Conservation (phyloP, 2,329 filamentous ascomycete species). For the Tolypocladium album region DNA sequence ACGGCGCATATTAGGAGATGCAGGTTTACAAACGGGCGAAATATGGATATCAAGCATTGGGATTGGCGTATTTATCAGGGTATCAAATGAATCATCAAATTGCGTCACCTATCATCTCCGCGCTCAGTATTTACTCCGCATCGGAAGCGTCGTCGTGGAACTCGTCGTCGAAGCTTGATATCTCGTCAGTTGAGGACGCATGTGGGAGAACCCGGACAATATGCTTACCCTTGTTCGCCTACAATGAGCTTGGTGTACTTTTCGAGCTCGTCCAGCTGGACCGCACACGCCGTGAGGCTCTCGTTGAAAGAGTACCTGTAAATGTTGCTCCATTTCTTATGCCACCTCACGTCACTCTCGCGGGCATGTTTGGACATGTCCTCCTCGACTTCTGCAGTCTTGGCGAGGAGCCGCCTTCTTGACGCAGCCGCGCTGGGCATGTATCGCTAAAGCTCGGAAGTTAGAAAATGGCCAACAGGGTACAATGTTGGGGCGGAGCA, state of each 20-base stretch:
- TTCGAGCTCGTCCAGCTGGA: slow-evolving; percentile 42
- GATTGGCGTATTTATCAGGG: slow-evolving; percentile 5
- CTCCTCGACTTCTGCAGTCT: slow-evolving; percentile 36
- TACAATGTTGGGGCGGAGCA: not conserved
- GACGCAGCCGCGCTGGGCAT: slow-evolving; percentile 44
- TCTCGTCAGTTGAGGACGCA: not conserved
- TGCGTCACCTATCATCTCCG: not conserved
- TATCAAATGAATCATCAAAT: slow-evolving; percentile 3
- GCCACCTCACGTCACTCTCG: slow-evolving; percentile 15
- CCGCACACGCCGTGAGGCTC: slow-evolving; percentile 41
- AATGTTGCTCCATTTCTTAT: slow-evolving; percentile 43
- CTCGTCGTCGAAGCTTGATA: slow-evolving; percentile 22
- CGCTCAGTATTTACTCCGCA: slow-evolving; percentile 3
- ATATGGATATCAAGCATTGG: not conserved
- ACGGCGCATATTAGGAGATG: slow-evolving; percentile 23
- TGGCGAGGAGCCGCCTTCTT: slow-evolving; percentile 38
- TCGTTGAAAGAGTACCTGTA: slow-evolving; percentile 45
- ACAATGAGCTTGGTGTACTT: slow-evolving; percentile 47
- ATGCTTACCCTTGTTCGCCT: slow-evolving; percentile 37
- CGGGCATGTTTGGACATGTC: slow-evolving; percentile 13
- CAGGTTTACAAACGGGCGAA: not conserved
- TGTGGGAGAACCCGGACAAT: not conserved
- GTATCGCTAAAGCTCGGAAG: slow-evolving; percentile 27
- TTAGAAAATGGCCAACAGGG: not conserved
- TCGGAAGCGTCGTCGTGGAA: slow-evolving; percentile 14